Evolutionary conservation across 2,329 filamentous ascomycete species (phyloP), one percentile per base, ranked within the genome.

Genomic region (Alternaria consortialis): DNA sequence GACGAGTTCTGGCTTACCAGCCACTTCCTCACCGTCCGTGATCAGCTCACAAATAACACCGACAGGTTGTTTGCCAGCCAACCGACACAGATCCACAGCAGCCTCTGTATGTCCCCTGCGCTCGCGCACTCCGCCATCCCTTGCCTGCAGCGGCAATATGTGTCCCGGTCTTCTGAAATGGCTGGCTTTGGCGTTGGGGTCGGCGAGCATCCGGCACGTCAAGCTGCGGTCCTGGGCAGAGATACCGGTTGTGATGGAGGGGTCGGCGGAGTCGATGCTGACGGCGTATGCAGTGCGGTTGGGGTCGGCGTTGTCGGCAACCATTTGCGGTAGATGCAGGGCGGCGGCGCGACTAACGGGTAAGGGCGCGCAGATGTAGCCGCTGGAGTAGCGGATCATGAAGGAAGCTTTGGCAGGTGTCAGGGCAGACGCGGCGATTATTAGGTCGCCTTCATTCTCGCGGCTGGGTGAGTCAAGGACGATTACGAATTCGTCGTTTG

Each of bases 371-470:
- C 95, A 98, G 82, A 99, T 90, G 75, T 94, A 88, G 76, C 95
- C 95, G 4, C 92, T 87, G 44, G 91, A 91, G 84, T 97, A 88
- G 74, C 93, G 92, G 79, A 99, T 88, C 86, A 99, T 90, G 84
- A 97, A 99, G 73, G 93, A 92, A 89, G 97, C 96, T 82, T 98
- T 94, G 67, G 91, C 87, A 25, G 93, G 86, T 8, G 94, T 97
- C 66, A 97, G 83, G 73, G 91, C 86, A 69, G 93, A 84, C 64
- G 93, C 94, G 68, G 95, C 92, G 76, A 98, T 96, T 80, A 98
- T 97, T 50, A 99, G 88, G 82, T 99, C 95, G 80, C 94, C 95
- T 86, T 99, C 95, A 80, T 99, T 99, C 81, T 99, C 95, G 80
- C 95, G 94, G 64, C 90, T 88, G 66, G 93, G 89, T 70, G 92